Base-by-base conservation (phyloP, 345 rosid genomes). In the Eucalyptus tenuipes region DNA sequence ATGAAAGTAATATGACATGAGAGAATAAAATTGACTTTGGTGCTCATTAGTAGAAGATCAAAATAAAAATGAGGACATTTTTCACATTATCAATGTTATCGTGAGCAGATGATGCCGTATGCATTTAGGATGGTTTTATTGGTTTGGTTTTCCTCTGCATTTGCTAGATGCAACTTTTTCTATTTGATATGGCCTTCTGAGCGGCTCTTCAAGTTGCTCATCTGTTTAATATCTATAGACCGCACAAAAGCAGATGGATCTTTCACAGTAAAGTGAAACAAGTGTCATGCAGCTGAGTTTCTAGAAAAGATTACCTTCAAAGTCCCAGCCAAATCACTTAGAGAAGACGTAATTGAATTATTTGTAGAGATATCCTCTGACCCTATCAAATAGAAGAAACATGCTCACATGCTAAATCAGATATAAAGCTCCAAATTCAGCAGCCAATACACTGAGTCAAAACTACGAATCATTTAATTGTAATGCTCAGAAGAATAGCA, bases 251-350 rank as follows among this genome's bases (percentile, higher is more conserved):
- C 47, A 75, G 24, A 75, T 18, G 82, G 82, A 75, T 75, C 82
- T 75, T 75, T 44, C 45, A 75, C 45, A 37, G 82, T 18, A 75
- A 75, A 37, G 82, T 75, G 82, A 75, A 10, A 75, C 27, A 11
- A 40, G 82, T 40, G 45, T 42, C 82, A 75, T 75, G 25, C 47
- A 75, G 42, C 20, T 53, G 64, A 22, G 80, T 17, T 29, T 53
- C 6, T 37, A 42, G 59, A 42, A 61, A 49, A 31, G 13, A 59
- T 55, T 92, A 96, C 99, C 99, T 93, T 93, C 91, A 95, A 75
- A 68, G 93, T 94, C 87, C 92, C 90, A 87, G 95, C 94, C 91
- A 95, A 75, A 88, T 94, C 97, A 88, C 90, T 87, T 45, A 91
- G 89, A 88, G 94, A 91, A 89, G 90, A 87, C 40, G 66, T 92